Evolutionary conservation across 2,329 filamentous ascomycete species (phyloP), one percentile per base, ranked within the genome.

Genomic region (Coniosporium tulheliwenetii): DNA sequence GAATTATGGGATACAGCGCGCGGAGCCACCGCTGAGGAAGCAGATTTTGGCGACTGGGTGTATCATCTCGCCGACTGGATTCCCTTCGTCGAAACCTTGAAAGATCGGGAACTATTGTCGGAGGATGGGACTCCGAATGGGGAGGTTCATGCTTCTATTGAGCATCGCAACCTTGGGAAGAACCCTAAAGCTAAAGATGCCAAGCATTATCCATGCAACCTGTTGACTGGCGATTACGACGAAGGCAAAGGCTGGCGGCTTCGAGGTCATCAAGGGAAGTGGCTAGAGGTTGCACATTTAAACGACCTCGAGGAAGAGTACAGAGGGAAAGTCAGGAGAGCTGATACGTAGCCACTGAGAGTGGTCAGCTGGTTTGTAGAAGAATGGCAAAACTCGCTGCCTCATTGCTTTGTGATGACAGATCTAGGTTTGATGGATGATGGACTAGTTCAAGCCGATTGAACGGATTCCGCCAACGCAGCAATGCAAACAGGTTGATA

Each of bases 1-100:
- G 15, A 46, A 10, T 39, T 37, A 30, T 32, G 44, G 46, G 15
- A 50, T 48, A 14, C 59, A 56, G 56, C 50, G 46, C 5, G 48
- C 53, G 43, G 57, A 33, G 3, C 10, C 10, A 33, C 32, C 3
- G 54, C 52, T 9, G 41, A 59, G 9, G 57, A 58, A 59, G 37
- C 52, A 51, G 10, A 50, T 54, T 37, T 5, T 10, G 13, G 10
- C 2, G 56, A 59, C 39, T 56, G 56, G 19, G 7, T 7, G 19
- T 7, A 26, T 26, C 49, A 56, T 29, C 50, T 47, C 1, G 45
- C 59, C 2, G 19, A 26, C 19, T 4, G 3, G 7, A 7, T 26
- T 26, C 47, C 52, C 1, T 56, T 56, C n/a, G 41, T 47, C 2
- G 40, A 43, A 8, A 48, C 49, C 2, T 26, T 26, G 19, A 26